A percentile compares a stretch with the other conserved stretches of the same genome.
These are phyloP conservation scores for Cicer pinnatifidum DNA, from an alignment of 306 rosid species.

Conservation along the genomic window DNA sequence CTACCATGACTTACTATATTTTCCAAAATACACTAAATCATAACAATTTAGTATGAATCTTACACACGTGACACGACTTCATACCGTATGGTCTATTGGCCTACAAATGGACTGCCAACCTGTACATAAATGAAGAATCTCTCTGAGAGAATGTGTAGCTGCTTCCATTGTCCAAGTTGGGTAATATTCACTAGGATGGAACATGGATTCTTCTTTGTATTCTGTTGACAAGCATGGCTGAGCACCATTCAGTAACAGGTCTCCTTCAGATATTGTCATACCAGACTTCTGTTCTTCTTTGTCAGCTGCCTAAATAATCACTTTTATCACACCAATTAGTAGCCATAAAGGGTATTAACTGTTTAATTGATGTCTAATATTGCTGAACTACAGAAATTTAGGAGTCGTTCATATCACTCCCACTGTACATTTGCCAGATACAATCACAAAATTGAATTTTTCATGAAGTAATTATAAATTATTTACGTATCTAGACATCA, in stretches of 20 bases:
- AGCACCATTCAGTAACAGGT: conserved; percentile 69
- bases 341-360: background rate
- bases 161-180: conserved; percentile 69
- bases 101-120: conserved; percentile 67
- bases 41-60: background rate
- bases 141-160: conserved; percentile 60
- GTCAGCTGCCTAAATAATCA: conserved; percentile 58
- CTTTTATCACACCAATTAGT: conserved; percentile 39
- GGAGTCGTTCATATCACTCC: background rate
- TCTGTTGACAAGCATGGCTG: conserved; percentile 45
- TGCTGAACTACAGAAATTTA: background rate
- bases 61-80: background rate
- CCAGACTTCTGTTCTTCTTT: conserved; percentile 55
- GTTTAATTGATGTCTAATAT: conserved; percentile 1
- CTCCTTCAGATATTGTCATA: conserved; percentile 61
- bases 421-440: conserved; percentile 18
- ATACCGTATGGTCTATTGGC: conserved; percentile 46
- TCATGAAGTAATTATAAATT: conserved; percentile 19
- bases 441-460: background rate
- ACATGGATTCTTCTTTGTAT: conserved; percentile 48
- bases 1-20: no score
- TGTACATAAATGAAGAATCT: conserved; percentile 57
- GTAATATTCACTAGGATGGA: conserved; percentile 71
- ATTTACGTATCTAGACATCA: background rate
- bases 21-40: background rate